Evolutionary conservation across 768 basidiomycete species (phyloP).

Genomic region (Cyclocybe cylindracea): DNA sequence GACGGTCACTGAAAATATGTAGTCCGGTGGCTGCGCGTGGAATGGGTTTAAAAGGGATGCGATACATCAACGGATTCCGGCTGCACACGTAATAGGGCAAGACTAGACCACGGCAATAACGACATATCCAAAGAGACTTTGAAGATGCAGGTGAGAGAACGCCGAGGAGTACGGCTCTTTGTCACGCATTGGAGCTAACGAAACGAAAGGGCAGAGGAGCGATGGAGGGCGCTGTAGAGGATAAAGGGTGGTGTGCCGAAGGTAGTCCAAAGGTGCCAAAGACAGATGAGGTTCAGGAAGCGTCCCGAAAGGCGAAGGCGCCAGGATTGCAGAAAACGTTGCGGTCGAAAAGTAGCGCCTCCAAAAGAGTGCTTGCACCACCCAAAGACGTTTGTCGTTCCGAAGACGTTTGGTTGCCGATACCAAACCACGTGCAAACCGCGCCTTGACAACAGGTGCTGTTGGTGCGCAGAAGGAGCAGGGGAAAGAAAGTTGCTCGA

Average conservation of each 20-base stretch:
- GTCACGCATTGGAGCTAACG: background rate
- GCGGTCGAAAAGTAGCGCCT: slow-evolving; percentile 17
- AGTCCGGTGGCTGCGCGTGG: background rate
- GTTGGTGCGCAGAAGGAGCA: slow-evolving; percentile 17
- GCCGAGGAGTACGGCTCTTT: background rate
- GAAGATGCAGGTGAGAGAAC: background rate
- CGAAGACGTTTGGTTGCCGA: slow-evolving; percentile 41
- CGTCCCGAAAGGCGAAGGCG: slow-evolving; percentile 12
- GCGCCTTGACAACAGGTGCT: slow-evolving; percentile 29
- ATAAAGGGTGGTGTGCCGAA: slow-evolving; percentile 2
- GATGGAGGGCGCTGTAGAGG: slow-evolving; percentile 4
- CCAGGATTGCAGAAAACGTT: slow-evolving; percentile 8
- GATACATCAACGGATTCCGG: background rate
- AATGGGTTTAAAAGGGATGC: background rate
- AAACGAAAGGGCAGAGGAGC: background rate
- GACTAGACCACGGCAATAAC: background rate
- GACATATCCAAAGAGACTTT: slow-evolving; percentile 9
- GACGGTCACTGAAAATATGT: background rate
- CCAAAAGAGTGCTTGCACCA: slow-evolving; percentile 23
- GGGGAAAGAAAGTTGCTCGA: slow-evolving; percentile 2
- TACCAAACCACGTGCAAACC: slow-evolving; percentile 38
- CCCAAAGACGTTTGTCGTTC: no score
- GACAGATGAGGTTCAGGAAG: slow-evolving; percentile 1
- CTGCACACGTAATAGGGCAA: background rate
- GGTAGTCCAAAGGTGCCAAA: slow-evolving; percentile 5